Conservation (phyloP, 75 land plant species). For the Ceratopteris richardii region DNA sequence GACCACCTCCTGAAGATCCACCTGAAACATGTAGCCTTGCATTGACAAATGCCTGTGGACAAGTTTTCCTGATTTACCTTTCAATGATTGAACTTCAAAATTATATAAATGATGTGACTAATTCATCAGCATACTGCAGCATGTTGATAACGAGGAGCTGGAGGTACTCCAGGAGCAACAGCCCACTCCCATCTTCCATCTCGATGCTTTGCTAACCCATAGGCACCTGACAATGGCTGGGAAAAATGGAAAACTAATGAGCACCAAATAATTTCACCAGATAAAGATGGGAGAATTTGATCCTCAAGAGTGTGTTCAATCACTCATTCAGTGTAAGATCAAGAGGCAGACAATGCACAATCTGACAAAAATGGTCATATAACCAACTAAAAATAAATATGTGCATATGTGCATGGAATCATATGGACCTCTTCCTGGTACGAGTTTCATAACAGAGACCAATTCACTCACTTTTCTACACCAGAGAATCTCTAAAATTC, state of each 20-base stretch:
- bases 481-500: too few species aligned
- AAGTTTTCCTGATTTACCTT: not conserved
- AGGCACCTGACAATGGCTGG: constrained; percentile 86
- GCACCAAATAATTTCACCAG: too few species aligned
- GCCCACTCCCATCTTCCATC: constrained; percentile 99
- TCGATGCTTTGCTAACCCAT: constrained; percentile 89
- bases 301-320: too few species aligned
- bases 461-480: too few species aligned
- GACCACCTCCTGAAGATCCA: constrained; percentile 54
- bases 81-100: not conserved
- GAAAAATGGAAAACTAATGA: constrained; percentile 9
- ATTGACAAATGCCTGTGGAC: constrained; percentile 40
- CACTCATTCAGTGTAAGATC: not conserved
- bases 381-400: too few species aligned
- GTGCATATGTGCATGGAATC: too few species aligned
- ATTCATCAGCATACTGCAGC: constrained; percentile 64
- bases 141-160: constrained; percentile 96
- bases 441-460: too few species aligned
- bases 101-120: not conserved
- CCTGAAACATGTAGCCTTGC: constrained; percentile 51
- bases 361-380: too few species aligned
- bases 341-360: too few species aligned
- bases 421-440: too few species aligned
- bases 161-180: constrained; percentile 91
- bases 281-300: too few species aligned